These are phyloP conservation scores for Didymella pomorum DNA, from an alignment of 2,329 filamentous ascomycete species.

Conservation along the genomic window DNA sequence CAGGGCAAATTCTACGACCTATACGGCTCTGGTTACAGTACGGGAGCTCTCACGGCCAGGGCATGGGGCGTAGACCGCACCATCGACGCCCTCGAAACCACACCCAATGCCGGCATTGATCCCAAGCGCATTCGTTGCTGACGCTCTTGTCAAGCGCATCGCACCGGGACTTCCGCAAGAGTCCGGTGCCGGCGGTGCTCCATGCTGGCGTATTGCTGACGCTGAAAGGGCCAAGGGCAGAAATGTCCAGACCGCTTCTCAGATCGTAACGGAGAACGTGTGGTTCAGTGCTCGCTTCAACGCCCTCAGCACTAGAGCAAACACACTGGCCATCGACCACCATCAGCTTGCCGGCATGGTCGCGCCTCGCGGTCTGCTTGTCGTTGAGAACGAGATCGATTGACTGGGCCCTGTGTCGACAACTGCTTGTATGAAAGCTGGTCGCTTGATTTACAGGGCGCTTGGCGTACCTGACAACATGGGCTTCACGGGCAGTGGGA, in stretches of 20 bases:
- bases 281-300: constrained; percentile 69
- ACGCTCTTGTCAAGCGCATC: constrained; percentile 66
- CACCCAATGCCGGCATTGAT: constrained; percentile 56
- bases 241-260: constrained; percentile 67
- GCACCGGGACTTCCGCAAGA: constrained; percentile 68
- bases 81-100: constrained; percentile 65
- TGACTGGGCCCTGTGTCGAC: constrained; percentile 67
- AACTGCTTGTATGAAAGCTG: constrained; percentile 66
- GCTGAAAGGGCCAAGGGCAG: constrained; percentile 60
- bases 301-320: constrained; percentile 58
- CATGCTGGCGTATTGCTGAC: constrained; percentile 64
- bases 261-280: constrained; percentile 69
- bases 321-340: constrained; percentile 63
- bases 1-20: background rate
- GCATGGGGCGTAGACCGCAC: constrained; percentile 69
- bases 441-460: constrained; percentile 62
- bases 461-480: constrained; percentile 63
- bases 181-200: constrained; percentile 67
- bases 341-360: constrained; percentile 66
- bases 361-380: constrained; percentile 63
- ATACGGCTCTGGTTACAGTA: constrained; percentile 52
- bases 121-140: constrained; percentile 62
- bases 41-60: constrained; percentile 68
- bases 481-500: constrained; percentile 65
- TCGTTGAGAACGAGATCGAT: constrained; percentile 66